Evolutionary conservation across 345 rosid species (phyloP), one percentile per base, ranked within the genome.

Genomic region (Trapa bicornis): DNA sequence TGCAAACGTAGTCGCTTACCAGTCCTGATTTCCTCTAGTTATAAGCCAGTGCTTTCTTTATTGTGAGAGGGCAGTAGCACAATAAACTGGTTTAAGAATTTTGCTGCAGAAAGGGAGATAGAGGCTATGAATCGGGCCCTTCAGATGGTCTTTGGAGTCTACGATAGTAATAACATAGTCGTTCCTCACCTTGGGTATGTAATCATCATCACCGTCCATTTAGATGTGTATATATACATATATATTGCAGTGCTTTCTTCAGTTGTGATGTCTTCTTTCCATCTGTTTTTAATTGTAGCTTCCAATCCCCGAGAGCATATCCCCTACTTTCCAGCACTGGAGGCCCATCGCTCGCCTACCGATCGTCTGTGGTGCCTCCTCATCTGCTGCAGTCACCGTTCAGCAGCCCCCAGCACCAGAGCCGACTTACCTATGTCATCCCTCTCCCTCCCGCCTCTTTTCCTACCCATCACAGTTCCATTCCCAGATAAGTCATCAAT

Each of bases 111-210:
- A 74, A 87, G 96, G 65, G 99, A 94, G 86, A 91, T 96, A 68
- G 99, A 94, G 79, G 87, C 96, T 61, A 85, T 94, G 82, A 94
- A 86, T 86, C 85, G 85, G 61, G 99, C 99, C 82, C 97, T 96
- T 76, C 96, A 91, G 84, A 82, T 94, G 76, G 96, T 94, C 75
- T 87, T 84, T 80, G 87, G 72, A 54, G 84, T 78, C 79, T 95
- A 91, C 48, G 12, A 45, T 45, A 22, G 29, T 22, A 45, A 11
- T 73, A 83, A 64, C 83, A 72, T 81, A 74, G 79, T 87, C 71
- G 79, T 73, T 74, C 84, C 73, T 32, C 71, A 53, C 68, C 77
- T 61, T 35, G 12, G 75, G 66, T 64, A 64, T 5, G 17, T 17
- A 38, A 15, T 37, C 33, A 32, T 17, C 33, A 53, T n/a, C 29